A percentile compares a stretch with the other conserved stretches of the same genome.
Evolutionary conservation across 495 filamentous ascomycete species (phyloP).

Genomic region (Penicillium silybi): DNA sequence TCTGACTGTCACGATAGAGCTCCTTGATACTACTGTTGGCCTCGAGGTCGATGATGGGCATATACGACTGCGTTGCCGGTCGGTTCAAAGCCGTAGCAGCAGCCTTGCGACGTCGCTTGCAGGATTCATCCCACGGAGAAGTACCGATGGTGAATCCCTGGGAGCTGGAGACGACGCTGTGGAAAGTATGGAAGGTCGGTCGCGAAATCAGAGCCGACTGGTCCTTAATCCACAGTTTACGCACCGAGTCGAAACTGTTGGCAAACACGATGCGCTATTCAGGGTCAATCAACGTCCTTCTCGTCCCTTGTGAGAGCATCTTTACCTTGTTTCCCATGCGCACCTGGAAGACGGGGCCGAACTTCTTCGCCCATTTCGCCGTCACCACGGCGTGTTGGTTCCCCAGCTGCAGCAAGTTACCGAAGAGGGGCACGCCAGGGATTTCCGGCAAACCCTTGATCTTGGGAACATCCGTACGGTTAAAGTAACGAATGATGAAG

Average conservation of each 20-base stretch:
- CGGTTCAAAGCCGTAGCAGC: slow-evolving; percentile 67
- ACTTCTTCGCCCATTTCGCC: slow-evolving; percentile 54
- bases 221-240: slow-evolving; percentile 67
- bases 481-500: slow-evolving; percentile 51
- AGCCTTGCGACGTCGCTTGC: slow-evolving; percentile 66
- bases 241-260: slow-evolving; percentile 65
- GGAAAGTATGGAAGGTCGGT: slow-evolving; percentile 68
- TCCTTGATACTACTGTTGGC: slow-evolving; percentile 62
- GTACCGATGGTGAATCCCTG: slow-evolving; percentile 73
- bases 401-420: slow-evolving; percentile 58
- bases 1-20: slow-evolving; percentile 51
- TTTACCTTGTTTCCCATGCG: slow-evolving; percentile 59
- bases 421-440: slow-evolving; percentile 60
- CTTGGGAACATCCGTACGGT: slow-evolving; percentile 56
- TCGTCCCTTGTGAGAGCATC: neutral
- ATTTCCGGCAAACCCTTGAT: slow-evolving; percentile 62
- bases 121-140: slow-evolving; percentile 70
- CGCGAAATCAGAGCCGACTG: slow-evolving; percentile 67
- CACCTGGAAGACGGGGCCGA: slow-evolving; percentile 64
- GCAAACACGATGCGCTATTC: slow-evolving; percentile 61
- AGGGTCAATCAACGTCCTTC: neutral
- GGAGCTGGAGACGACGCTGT: slow-evolving; percentile 63
- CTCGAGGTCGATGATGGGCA: slow-evolving; percentile 71
- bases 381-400: slow-evolving; percentile 52
- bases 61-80: slow-evolving; percentile 62